phyloP scores from a whole-genome alignment of 1,139 yeast species.

The Sugiyamaella japonica region DNA sequence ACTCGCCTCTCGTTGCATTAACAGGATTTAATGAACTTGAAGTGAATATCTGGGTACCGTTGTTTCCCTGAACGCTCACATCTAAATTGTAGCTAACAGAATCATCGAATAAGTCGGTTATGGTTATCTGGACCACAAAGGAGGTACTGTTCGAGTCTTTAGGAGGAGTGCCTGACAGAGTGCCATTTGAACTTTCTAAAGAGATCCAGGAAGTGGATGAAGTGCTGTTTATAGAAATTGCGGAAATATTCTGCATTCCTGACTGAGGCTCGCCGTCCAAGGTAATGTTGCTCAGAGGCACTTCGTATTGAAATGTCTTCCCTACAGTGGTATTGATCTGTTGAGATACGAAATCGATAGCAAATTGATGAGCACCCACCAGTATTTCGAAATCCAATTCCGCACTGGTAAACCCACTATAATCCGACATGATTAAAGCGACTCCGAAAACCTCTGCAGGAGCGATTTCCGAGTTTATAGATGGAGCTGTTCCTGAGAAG shows the following conservation, averaged over 20 bases:
- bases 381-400: slow-evolving; percentile 67
- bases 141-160: slow-evolving; percentile 47
- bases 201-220: slow-evolving; percentile 61
- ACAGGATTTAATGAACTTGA: slow-evolving; percentile 38
- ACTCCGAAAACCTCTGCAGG: slow-evolving; percentile 79
- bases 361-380: slow-evolving; percentile 85
- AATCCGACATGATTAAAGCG: slow-evolving; percentile 76
- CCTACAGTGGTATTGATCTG: slow-evolving; percentile 65
- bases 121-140: slow-evolving; percentile 52
- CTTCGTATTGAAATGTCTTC: slow-evolving; percentile 51
- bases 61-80: slow-evolving; percentile 43
- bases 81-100: slow-evolving; percentile 58
- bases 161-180: slow-evolving; percentile 54
- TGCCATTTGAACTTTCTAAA: slow-evolving; percentile 46
- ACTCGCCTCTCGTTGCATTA: slow-evolving; percentile 66
- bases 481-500: slow-evolving; percentile 88
- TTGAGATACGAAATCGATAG: slow-evolving; percentile 53
- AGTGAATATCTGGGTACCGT: slow-evolving; percentile 32
- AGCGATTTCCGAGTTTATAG: slow-evolving; percentile 79
- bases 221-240: slow-evolving; percentile 46
- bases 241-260: slow-evolving; percentile 51
- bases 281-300: slow-evolving; percentile 62
- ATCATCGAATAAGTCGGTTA: slow-evolving; percentile 55
- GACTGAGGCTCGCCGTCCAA: slow-evolving; percentile 58
- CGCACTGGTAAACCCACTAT: slow-evolving; percentile 71